Evolutionary conservation across 2,329 filamentous ascomycete genomes (phyloP), one percentile per base, ranked within the genome.

Genomic region (Monilinia vaccinii-corymbosi): DNA sequence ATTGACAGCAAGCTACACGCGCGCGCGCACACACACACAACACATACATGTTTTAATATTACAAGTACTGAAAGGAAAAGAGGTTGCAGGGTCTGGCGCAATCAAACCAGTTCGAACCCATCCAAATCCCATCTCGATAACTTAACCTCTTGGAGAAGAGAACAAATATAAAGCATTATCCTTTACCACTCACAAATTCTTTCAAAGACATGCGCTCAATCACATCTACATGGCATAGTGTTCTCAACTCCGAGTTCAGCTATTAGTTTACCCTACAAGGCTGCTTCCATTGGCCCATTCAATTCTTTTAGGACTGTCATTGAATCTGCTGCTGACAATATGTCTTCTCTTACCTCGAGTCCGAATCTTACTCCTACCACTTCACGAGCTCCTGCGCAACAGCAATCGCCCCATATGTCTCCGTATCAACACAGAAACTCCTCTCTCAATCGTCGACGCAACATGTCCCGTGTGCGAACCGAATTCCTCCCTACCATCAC

Each of bases 401-500:
- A 59, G 31, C 56, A 53, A 31, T 52, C 49, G 16, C 55, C 42
- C n/a, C 55, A 57, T 3, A 40, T 28, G 28, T 25, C 56, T 28
- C n/a, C 48, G 21, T 53, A 59, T 16, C 25, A 36, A 4, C 56
- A 59, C 13, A 44, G 48, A 31, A 38, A 48, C 4, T 53, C 66
- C 18, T 62, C 63, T 11, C 55, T 63, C 18, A 65, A 61, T 50
- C 49, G 52, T 9, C 45, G 60, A 47, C 66, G 63, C 34, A 40
- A 65, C 8, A 69, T 69, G 14, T 70, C 63, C 49, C 62, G 70
- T 66, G 68, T 72, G 16, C 70, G 72, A 61, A 72, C 69, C 23
- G 65, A 57, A 61, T 67, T 67, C 51, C 62, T 68, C 14, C 64
- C 68, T n/a, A 56, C 64, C 5, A 65, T 68, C 36, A 60, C 63